Evolutionary conservation across 306 rosid genomes (phyloP), one percentile per base, ranked within the genome.

Genomic region (Cicer chorassanicum): DNA sequence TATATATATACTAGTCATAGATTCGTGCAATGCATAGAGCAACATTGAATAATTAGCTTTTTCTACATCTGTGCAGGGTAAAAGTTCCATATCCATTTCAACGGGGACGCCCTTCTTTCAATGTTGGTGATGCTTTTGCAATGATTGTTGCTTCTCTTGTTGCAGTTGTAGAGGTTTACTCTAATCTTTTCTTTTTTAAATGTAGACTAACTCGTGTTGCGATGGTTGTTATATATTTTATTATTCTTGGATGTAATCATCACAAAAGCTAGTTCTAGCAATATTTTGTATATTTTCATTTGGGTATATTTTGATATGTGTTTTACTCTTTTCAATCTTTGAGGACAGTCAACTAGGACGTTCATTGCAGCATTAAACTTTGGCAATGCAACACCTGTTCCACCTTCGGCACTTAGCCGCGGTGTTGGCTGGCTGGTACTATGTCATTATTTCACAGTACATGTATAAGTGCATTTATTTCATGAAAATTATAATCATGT

Each of bases 361-460:
- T 91, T 81, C 81, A 84, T 94, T 65, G 95, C 95, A 1, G 91
- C 98, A 12, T 82, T 95, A 48, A 87, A 97, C 84, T 90, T 81
- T 78, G 87, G 89, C 51, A 90, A 95, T 78, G 97, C 97, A 78
- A 93, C 98, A 19, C 89, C 84, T 55, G 34, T 82, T 60, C 97
- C 96, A 38, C 90, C 97, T 21, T 88, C 95, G 39, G 90, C 90
- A 63, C 87, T 91, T 48, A 81, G 96, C 78, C 88, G 97, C 12
- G 97, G 98, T 48, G 57, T 91, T 68, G 95, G 96, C 48, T 91
- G 97, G 98, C 97, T 74, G 97, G 97, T 93, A 81, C 63, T 15
- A 49, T 45, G 38, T 57, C 73, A 82, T 75, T 59, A 77, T 4
- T 43, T 19, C 41, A 70, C 65, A 16, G 40, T 62, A 65, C 67